Evolutionary conservation across 169 alveolate species (phyloP).

Genomic region (Eimeria zaria): DNA sequence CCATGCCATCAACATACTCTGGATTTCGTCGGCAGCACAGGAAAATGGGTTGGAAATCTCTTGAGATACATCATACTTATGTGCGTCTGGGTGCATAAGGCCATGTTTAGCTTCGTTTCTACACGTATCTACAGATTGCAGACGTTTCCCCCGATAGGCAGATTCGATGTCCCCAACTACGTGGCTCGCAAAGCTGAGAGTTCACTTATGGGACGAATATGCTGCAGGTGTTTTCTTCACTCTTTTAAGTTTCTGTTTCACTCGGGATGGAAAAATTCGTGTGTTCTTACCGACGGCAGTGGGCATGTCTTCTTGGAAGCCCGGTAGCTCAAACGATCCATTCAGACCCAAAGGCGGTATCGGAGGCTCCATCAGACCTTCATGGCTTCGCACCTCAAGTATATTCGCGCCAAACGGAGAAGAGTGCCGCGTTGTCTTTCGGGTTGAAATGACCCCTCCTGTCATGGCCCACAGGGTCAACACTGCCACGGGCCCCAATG

Average conservation of each 20-base stretch:
- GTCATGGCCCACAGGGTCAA: constrained; percentile 36
- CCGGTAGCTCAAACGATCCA: constrained; percentile 5
- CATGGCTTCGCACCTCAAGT: not conserved
- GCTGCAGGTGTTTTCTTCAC: not conserved
- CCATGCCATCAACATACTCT: not conserved
- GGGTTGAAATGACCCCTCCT: constrained; percentile 11
- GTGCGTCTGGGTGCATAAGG: not conserved
- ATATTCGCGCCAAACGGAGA: not conserved
- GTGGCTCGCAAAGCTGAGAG: not conserved
- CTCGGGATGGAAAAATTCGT: not conserved
- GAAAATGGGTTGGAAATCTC: not conserved
- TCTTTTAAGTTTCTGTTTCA: not conserved
- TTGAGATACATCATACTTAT: not conserved
- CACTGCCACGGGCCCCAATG: constrained; percentile 19
- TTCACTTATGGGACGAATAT: not conserved
- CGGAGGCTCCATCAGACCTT: not conserved
- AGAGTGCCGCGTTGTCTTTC: not conserved
- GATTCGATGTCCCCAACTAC: not conserved
- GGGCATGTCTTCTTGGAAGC: not conserved
- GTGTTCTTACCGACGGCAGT: not conserved
- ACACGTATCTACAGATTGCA: not conserved
- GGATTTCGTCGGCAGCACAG: not conserved
- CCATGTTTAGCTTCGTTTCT: not conserved
- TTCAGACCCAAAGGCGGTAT: not conserved
- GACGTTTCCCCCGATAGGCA: not conserved